Conservation (phyloP, 1,284 basidiomycete species). For the Ustanciosporium gigantosporum region DNA sequence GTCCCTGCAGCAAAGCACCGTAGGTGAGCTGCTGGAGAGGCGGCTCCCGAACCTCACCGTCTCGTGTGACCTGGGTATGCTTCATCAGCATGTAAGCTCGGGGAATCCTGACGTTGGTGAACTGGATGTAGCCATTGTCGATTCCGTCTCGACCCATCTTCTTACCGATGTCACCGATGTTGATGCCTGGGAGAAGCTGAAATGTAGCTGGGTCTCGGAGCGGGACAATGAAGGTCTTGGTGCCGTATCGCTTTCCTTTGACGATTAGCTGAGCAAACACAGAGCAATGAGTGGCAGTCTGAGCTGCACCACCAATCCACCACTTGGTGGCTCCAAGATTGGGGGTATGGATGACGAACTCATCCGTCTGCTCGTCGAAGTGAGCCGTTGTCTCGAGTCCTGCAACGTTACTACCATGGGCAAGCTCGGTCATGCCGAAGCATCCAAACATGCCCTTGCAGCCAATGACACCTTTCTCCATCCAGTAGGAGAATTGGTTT, state of each 20-base stretch:
- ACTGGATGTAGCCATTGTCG: slow-evolving; percentile 62
- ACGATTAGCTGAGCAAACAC: slow-evolving; percentile 68
- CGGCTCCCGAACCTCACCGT: slow-evolving; percentile 63
- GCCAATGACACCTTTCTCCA: slow-evolving; percentile 66
- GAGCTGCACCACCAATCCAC: slow-evolving; percentile 67
- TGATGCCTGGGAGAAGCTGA: slow-evolving; percentile 64
- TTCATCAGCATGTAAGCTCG: slow-evolving; percentile 69
- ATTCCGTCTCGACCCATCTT: slow-evolving; percentile 69
- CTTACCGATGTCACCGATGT: slow-evolving; percentile 68
- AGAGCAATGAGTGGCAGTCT: slow-evolving; percentile 67
- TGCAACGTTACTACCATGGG: slow-evolving; percentile 67
- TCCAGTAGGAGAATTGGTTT: slow-evolving; percentile 65
- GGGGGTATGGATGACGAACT: slow-evolving; percentile 67
- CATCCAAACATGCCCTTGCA: slow-evolving; percentile 67
- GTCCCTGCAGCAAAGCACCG: slow-evolving; percentile 66
- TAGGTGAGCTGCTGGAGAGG: slow-evolving; percentile 68
- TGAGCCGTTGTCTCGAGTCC: slow-evolving; percentile 68
- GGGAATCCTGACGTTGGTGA: slow-evolving; percentile 67
- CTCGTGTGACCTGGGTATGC: slow-evolving; percentile 66
- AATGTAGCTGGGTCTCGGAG: slow-evolving; percentile 65
- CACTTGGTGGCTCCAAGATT: slow-evolving; percentile 60
- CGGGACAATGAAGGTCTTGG: slow-evolving; percentile 68
- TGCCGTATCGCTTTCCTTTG: slow-evolving; percentile 66
- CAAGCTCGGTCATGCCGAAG: slow-evolving; percentile 67
- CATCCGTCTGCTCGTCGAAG: slow-evolving; percentile 66